These are phyloP conservation scores for Botrytis squamosa DNA, from an alignment of 2,329 filamentous ascomycete genomes.

Conservation along the genomic window DNA sequence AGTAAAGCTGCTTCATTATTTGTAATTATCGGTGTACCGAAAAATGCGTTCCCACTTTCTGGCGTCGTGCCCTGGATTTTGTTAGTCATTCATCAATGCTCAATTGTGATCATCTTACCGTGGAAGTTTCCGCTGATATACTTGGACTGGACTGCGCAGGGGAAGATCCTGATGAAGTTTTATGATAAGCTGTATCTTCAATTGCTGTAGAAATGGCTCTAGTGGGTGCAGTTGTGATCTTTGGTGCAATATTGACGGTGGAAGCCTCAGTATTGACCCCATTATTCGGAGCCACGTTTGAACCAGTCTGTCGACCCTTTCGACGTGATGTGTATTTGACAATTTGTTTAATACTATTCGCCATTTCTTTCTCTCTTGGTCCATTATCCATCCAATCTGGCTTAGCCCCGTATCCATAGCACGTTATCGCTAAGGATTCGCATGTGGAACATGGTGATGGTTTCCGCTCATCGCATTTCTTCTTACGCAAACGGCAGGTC, in stretches of 20 bases:
- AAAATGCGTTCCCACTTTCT: constrained; percentile 16
- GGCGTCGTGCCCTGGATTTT: not conserved
- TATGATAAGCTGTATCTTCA: not conserved
- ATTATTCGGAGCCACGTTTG: constrained; percentile 10
- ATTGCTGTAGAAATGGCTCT: not conserved
- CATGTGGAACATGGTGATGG: constrained; percentile 54
- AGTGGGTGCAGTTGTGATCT: not conserved
- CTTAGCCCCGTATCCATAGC: constrained; percentile 49
- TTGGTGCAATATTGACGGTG: constrained; percentile 14
- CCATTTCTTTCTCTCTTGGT: constrained; percentile 47
- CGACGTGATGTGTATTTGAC: constrained; percentile 54
- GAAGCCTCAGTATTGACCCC: constrained; percentile 12
- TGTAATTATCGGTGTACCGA: not conserved
- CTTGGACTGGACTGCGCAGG: not conserved
- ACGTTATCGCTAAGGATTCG: constrained; percentile 53
- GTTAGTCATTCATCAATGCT: not conserved
- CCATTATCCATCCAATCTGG: constrained; percentile 36
- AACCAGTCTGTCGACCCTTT: constrained; percentile 30
- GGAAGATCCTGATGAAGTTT: not conserved
- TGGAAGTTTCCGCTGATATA: not conserved
- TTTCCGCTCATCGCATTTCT: constrained; percentile 56
- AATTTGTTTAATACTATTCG: constrained; percentile 54
- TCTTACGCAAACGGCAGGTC: constrained; percentile 56
- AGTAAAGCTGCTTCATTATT: constrained; percentile 48
- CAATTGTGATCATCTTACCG: not conserved